A percentile compares a stretch with the other conserved stretches of the same genome.
phyloP scores from a whole-genome alignment of 164 flowering plant species.

The Sedum album region DNA sequence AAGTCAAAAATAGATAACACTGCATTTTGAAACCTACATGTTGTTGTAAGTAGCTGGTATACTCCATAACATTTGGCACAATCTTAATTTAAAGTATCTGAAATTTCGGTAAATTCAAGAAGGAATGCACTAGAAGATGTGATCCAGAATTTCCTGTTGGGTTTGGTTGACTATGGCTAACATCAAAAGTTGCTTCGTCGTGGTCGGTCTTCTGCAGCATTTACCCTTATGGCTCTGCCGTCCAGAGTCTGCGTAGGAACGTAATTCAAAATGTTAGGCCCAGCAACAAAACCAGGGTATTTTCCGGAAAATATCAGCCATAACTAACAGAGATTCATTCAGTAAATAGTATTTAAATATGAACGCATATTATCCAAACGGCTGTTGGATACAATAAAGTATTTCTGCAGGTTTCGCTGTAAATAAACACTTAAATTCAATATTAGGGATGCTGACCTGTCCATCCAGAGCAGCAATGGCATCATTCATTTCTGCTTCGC shows the following conservation, averaged over 20 bases:
- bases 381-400: background rate
- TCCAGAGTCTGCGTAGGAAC: slow-evolving; percentile 27
- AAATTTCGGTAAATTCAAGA: background rate
- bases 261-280: background rate
- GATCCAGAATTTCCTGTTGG: background rate
- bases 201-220: slow-evolving; percentile 22
- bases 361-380: background rate
- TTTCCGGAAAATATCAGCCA: background rate
- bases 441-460: slow-evolving; percentile 18
- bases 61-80: background rate
- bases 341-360: background rate
- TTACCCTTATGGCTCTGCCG: slow-evolving; percentile 30
- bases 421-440: background rate
- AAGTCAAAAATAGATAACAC: no score
- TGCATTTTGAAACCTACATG: no score
- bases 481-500: slow-evolving; percentile 24
- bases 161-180: background rate
- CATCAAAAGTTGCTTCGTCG: slow-evolving; percentile 17
- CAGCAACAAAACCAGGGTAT: background rate
- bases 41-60: no score
- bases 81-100: background rate
- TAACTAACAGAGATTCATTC: background rate
- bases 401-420: background rate
- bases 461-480: slow-evolving; percentile 39
- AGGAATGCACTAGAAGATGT: background rate